Percentiles rank a stretch among this genome's conserved stretches.
phyloP scores from a whole-genome alignment of 2,329 filamentous ascomycete species.

The Xylariaceae sp. region DNA sequence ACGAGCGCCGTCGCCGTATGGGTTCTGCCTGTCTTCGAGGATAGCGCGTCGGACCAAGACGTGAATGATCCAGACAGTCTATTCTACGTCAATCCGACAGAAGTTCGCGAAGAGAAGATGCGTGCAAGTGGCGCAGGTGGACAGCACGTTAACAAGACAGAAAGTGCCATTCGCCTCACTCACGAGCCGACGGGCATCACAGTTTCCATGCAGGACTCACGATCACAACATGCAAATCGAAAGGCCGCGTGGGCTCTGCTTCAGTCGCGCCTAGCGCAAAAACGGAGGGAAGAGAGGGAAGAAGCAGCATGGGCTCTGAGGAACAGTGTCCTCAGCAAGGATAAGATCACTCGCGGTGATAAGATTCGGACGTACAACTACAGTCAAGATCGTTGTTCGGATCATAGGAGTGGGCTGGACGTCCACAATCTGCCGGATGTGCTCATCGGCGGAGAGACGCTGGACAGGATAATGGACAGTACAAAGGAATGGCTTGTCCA shows the following conservation, averaged over 20 bases:
- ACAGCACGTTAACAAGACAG: constrained; percentile 97
- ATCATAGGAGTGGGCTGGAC: constrained; percentile 76
- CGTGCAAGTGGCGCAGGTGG: constrained; percentile 85
- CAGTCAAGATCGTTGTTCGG: constrained; percentile 70
- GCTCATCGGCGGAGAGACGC: constrained; percentile 63
- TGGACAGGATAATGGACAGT: constrained; percentile 73
- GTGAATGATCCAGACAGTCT: constrained; percentile 82
- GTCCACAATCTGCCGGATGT: constrained; percentile 75
- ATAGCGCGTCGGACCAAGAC: constrained; percentile 49
- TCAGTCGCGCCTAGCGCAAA: constrained; percentile 74
- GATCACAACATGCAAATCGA: constrained; percentile 85
- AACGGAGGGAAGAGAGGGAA: constrained; percentile 74
- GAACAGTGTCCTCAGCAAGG: constrained; percentile 70
- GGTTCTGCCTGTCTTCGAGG: constrained; percentile 74
- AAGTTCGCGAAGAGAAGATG: constrained; percentile 85
- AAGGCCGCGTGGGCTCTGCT: constrained; percentile 82
- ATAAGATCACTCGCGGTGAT: constrained; percentile 82
- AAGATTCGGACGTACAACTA: constrained; percentile 93
- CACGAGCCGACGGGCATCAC: constrained; percentile 82
- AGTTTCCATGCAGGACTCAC: constrained; percentile 86
- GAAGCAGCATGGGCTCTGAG: constrained; percentile 69
- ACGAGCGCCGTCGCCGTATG: constrained; percentile 89
- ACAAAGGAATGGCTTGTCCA: constrained; percentile 70
- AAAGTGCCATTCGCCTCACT: constrained; percentile 88
- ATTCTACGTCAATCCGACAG: constrained; percentile 80